Evolutionary conservation across 352 stramenopile species (phyloP), one percentile per base, ranked within the genome.

Genomic region (Phytophthora fragariae): DNA sequence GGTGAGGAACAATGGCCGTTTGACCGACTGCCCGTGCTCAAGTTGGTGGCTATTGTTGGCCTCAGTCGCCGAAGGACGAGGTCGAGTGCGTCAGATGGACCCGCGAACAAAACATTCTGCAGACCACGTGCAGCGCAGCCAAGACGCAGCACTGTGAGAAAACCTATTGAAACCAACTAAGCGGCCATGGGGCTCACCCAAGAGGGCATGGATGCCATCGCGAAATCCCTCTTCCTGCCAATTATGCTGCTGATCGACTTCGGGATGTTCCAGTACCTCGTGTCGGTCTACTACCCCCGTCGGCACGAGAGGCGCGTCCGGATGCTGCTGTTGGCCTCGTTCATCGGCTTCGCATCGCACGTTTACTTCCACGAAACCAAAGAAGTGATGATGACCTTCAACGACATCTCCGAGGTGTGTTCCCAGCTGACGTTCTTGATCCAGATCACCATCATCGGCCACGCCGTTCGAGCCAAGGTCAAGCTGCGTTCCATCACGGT

Each of bases 361-460:
- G 49, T 78, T 8, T 79, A 70, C 41, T 62, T 65, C 49, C 49
- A 55, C n/a, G 27, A 72, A n/a, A 41, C 70, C 46, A 27, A 52
- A 21, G 56, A 52, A 21, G 24, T 19, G 6, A 68, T 77, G 29
- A 17, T 58, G 24, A 24, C 58, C 2, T 55, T 82, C 14, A 79
- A 78, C 60, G 62, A 82, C 33, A 68, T 80, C 10, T 81, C 75
- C 27, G 70, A 81, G 58, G 56, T 64, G 52, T 77, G 70, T 17
- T 63, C 62, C 5, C 54, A 71, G 50, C 24, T 82, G 15, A 70
- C 68, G 44, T 78, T 82, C 57, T 54, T 82, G 10, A 64, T 78
- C 14, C 76, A 82, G 57, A 78, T 82, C 69, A 74, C 72, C 3
- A 70, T 78, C 67, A 69, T 82, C 49, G 72, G 75, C 27, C 52